Conservation (phyloP, 2,329 filamentous ascomycete species). For the Alternaria arborescens region DNA sequence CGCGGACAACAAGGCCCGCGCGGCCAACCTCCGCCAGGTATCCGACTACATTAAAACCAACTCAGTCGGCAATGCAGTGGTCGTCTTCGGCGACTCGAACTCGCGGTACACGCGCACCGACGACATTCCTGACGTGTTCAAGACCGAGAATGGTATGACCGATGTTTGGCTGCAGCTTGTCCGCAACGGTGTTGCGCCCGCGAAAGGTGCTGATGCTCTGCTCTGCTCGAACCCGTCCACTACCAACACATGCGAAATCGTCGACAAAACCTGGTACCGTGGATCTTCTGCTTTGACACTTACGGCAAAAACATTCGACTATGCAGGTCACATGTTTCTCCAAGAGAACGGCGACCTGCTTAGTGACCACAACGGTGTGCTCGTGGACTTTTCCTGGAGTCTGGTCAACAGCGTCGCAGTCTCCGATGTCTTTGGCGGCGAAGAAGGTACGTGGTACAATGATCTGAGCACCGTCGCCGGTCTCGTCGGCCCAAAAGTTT, state of each 20-base stretch:
- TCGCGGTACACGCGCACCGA: conserved; percentile 67
- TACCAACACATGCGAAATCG: conserved; percentile 66
- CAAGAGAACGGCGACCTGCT: conserved; percentile 65
- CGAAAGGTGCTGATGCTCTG: conserved; percentile 36
- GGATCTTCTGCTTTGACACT: conserved; percentile 59
- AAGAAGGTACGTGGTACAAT: conserved; percentile 64
- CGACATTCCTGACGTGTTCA: conserved; percentile 63
- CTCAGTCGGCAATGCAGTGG: conserved; percentile 67
- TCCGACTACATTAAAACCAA: conserved; percentile 64
- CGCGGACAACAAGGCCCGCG: conserved; percentile 65
- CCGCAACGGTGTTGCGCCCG: conserved; percentile 29
- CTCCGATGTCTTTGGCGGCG: conserved; percentile 58
- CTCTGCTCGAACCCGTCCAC: conserved; percentile 67
- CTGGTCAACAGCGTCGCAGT: conserved; percentile 17
- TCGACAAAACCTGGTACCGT: conserved; percentile 73
- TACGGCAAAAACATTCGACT: conserved; percentile 61
- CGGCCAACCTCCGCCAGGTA: conserved; percentile 67
- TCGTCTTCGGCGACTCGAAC: conserved; percentile 73
- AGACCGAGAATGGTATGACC: conserved; percentile 61
- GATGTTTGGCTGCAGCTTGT: conserved; percentile 69
- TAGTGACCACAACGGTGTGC: conserved; percentile 71
- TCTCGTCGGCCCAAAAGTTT: conserved; percentile 45
- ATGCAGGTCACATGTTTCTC: conserved; percentile 66
- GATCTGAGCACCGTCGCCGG: conserved; percentile 57
- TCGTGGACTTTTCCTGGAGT: conserved; percentile 59